Evolutionary conservation across 2,329 filamentous ascomycete species (phyloP), one percentile per base, ranked within the genome.

Genomic region (Fusarium tjaetaba): DNA sequence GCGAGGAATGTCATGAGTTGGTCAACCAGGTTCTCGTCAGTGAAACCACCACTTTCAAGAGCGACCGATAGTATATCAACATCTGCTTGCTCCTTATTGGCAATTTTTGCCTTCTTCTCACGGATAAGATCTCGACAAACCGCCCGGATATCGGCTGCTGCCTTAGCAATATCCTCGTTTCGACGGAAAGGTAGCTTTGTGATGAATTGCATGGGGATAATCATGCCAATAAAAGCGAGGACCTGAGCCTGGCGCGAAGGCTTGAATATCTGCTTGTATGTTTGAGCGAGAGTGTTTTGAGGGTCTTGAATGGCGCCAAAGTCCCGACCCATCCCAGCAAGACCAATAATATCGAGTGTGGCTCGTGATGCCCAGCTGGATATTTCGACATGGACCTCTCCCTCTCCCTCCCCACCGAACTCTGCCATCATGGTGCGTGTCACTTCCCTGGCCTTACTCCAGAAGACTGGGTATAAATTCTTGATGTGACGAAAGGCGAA

Each of bases 1-100:
- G 92, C 92, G 10, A 97, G 88, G 84, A 97, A 96, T 1, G 94
- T 97, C 93, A 97, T 96, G 79, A 96, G 88, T 82, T 97, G 94
- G 80, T 96, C 93, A 41, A 94, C 89, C n/a, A 97, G 88, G 68
- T 94, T 90, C 55, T 94, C 92, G 71, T 96, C 93, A 18, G 84
- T 88, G 82, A 97, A 96, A 11, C 86, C 90, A 52, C 93, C 93
- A 43, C 91, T 94, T 79, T 92, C 88, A 53, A 97, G 85, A 22
- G 94, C 94, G 0, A 96, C 92, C 2, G 92, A 94, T 39, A 97
- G 85, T 65, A 97, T 96, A 80, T 97, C 94, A 13, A 89, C 81
- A 51, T 91, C 90, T 2, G 82, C 83, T 30, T 82, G 81, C 67
- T 88, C 84, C 67, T 87, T 85, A 68, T 84, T 83, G 41, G 80